Conservation (phyloP, 768 basidiomycete species). For the Suillus placidus region DNA sequence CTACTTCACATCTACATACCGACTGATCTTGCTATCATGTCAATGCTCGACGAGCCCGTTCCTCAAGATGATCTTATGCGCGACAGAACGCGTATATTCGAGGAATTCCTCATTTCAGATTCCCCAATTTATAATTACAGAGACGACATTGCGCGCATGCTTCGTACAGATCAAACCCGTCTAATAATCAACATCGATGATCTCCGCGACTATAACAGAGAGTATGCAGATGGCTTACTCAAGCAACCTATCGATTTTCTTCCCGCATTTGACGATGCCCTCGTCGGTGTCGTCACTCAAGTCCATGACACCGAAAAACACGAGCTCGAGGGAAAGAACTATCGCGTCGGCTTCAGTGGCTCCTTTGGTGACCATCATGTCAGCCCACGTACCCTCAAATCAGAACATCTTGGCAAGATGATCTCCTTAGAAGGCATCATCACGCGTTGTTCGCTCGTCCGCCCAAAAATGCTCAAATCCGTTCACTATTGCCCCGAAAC, state of each 20-base stretch:
- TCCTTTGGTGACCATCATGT: conserved; percentile 99
- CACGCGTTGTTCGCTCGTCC: conserved; percentile 95
- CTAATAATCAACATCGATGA: conserved; percentile 96
- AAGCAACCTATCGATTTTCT: conserved; percentile 86
- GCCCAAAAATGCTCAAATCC: conserved; percentile 98
- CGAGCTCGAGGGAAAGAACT: conserved; percentile 76
- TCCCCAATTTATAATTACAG: conserved; percentile 77
- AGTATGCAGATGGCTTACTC: conserved; percentile 84
- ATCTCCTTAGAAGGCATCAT: conserved; percentile 98
- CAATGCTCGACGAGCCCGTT: conserved; percentile 54
- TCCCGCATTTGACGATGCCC: conserved; percentile 87
- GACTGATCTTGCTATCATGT: conserved; percentile 25
- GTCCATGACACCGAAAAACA: conserved; percentile 81
- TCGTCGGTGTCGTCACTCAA: conserved; percentile 70
- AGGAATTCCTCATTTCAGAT: conserved; percentile 78
- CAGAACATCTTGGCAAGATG: conserved; percentile 92
- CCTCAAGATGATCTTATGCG: conserved; percentile 71
- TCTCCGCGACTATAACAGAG: conserved; percentile 88
- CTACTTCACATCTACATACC: not conserved
- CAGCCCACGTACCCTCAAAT: conserved; percentile 88
- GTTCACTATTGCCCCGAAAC: conserved; percentile 95
- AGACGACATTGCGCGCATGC: conserved; percentile 81
- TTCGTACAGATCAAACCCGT: conserved; percentile 80
- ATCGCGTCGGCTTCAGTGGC: conserved; percentile 89
- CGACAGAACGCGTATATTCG: conserved; percentile 78